Evolutionary conservation across 805 yeast species (phyloP), one percentile per base, ranked within the genome.

Genomic region (Cyberlindnera samutprakarnensis): DNA sequence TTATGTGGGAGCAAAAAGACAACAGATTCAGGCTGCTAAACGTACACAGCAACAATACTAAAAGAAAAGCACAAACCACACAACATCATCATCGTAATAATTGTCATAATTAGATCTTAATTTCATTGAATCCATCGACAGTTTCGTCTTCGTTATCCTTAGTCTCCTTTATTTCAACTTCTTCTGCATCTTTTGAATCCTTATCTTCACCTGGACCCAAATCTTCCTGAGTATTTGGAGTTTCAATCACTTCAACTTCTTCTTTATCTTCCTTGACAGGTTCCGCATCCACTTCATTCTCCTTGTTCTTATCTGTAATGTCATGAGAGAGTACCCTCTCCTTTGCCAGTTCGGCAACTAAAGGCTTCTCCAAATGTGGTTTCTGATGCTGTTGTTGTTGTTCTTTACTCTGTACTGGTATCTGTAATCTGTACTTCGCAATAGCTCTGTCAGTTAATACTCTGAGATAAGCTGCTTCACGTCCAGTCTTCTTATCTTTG

Each of bases 401-500:
- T 14, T 33, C 28, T 9, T 17, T 21, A 30, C 13, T 27, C 32
- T 41, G 27, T 25, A 39, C 29, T 15, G 35, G 37, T 25, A 33
- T 30, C 17, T 33, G 38, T 7, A 46, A 27, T 36, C 44, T 46
- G 37, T 41, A 46, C 28, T 42, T 33, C 10, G 36, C 35, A 16
- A 44, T 34, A n/a, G 51, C 43, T 46, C 64, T 62, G 27, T 44
- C 51, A 28, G 62, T 61, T 30, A 64, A 49, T 5, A 57, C 63
- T 27, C 59, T 62, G 32, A 66, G 44, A 40, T 66, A 65, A 29
- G 57, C 59, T 22, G 65, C 64, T 14, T 72, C 65, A 35, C 66
- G 62, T 25, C 69, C 64, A 8, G 74, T 57, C 18, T 63, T 68
- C 40, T 69, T 72, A 37, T 88, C 83, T 49, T 78, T 71, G 36